Percentiles rank a stretch among this genome's conserved stretches.
Conservation (phyloP, 163 green algal genomes). For the Prototheca wickerhamii region DNA sequence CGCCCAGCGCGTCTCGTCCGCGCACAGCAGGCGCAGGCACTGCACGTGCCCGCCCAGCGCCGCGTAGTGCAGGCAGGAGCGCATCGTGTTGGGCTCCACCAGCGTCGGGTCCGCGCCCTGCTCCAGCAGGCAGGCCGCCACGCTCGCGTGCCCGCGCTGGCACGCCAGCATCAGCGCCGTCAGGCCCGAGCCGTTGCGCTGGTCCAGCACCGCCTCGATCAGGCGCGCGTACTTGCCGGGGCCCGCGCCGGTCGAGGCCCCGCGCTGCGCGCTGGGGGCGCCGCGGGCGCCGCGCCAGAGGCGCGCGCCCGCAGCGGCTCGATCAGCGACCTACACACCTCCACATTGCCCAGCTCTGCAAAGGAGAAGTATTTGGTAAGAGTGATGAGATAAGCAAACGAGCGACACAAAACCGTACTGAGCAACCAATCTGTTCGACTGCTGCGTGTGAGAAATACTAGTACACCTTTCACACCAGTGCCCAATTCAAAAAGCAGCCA, state of each 20-base stretch:
- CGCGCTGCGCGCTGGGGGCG: background rate
- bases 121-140: slow-evolving; percentile 31
- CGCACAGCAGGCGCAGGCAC: slow-evolving; percentile 31
- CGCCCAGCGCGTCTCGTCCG: slow-evolving; percentile 8
- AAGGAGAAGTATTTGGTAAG: too few relatives aligned
- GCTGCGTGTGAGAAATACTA: too few relatives aligned
- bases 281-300: background rate
- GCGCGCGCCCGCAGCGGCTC: slow-evolving; percentile 16
- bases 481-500: too few relatives aligned
- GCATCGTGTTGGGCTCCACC: slow-evolving; percentile 24
- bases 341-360: slow-evolving; percentile 8
- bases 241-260: background rate
- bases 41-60: slow-evolving; percentile 24
- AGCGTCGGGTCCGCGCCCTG: slow-evolving; percentile 36
- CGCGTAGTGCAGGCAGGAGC: slow-evolving; percentile 41
- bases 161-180: slow-evolving; percentile 52
- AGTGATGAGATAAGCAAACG: too few relatives aligned
- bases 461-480: too few relatives aligned
- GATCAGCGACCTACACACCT: slow-evolving; percentile 18
- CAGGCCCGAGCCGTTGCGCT: slow-evolving; percentile 18
- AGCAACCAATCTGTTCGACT: too few relatives aligned
- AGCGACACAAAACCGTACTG: too few relatives aligned
- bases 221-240: slow-evolving; percentile 12
- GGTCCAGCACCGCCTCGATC: slow-evolving; percentile 28
- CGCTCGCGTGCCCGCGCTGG: slow-evolving; percentile 26